Percentiles rank a stretch among this genome's conserved stretches.
phyloP scores from a whole-genome alignment of 1,284 basidiomycete species.

The Ceratobasidium sp. region DNA sequence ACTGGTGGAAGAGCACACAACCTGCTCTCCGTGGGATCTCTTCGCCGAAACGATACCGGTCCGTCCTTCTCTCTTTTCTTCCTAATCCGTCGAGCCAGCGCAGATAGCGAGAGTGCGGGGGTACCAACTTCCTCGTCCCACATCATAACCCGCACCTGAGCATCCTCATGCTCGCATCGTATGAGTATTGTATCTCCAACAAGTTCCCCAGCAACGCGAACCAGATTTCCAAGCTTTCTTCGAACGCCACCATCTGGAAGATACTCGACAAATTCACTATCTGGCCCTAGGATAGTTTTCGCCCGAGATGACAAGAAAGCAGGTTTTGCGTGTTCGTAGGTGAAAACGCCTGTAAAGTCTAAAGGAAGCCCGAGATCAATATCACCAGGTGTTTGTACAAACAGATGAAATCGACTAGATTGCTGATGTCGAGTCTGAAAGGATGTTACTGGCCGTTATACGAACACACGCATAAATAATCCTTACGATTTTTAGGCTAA shows the following conservation, averaged over 20 bases:
- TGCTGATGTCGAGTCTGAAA: conserved; percentile 21
- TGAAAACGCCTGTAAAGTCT: conserved; percentile 39
- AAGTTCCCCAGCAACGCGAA: conserved; percentile 35
- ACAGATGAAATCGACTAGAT: conserved; percentile 28
- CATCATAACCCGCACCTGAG: conserved; percentile 41
- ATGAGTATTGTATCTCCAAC: conserved; percentile 35
- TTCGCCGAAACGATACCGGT: conserved; percentile 19
- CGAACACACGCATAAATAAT: background rate
- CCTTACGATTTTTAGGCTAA: conserved; percentile 36
- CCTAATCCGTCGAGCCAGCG: conserved; percentile 13
- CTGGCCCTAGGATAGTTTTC: conserved; percentile 29
- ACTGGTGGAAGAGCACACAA: conserved; percentile 16
- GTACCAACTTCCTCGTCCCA: conserved; percentile 38
- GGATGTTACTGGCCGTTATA: background rate
- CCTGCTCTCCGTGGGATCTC: conserved; percentile 30
- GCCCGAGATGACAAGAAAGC: conserved; percentile 26
- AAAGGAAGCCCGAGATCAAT: conserved; percentile 40
- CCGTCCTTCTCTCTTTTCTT: conserved; percentile 10
- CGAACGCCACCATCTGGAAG: conserved; percentile 31
- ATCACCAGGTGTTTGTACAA: conserved; percentile 39
- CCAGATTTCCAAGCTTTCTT: conserved; percentile 33
- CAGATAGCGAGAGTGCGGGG: conserved; percentile 16
- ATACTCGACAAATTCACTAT: conserved; percentile 35
- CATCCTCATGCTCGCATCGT: conserved; percentile 39
- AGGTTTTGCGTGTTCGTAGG: conserved; percentile 37